Evolutionary conservation across 2,329 filamentous ascomycete species (phyloP), one percentile per base, ranked within the genome.

Genomic region (Xylaria sp.): DNA sequence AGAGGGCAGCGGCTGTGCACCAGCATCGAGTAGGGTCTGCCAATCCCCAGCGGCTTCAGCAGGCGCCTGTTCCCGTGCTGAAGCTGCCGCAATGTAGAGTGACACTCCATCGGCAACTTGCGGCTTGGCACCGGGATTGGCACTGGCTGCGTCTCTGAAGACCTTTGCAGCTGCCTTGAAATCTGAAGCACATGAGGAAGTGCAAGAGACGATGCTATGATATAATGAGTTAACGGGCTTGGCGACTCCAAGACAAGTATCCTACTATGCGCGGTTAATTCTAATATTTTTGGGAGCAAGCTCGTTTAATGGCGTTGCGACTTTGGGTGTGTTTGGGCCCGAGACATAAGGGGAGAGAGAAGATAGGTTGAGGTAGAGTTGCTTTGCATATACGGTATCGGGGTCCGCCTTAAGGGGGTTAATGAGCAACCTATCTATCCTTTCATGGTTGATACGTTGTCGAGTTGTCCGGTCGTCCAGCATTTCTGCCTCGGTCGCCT

Each of bases 11-110:
- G 84, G 77, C 54, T 87, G 78, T 0, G 92, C 92, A n/a, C 93
- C 94, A 19, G 93, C 92, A 7, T 92, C 89, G 0, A 96, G 74
- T 17, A 97, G 82, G 1, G 84, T 80, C 76, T 96, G 89, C 94
- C 94, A 97, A 75, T 94, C 91, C 9, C 94, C 94, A 0, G 85
- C 82, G 57, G 89, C 89, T 76, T 97, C 92, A 0, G 94, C 91
- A 0, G 84, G 82, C 60, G 86, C 77, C 75, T 97, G 93, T 75
- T 97, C 94, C 0, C 85, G 82, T 0, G 86, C 73, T 0, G 93
- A 97, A 0, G 94, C 94, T 0, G 94, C 93, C 0, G 94, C 91
- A 64, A 97, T 91, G 78, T 97, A 97, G 72, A 97, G 89, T 57
- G 93, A 84, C 37, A 97, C 92, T 19, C 89, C 87, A 0, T 86